A percentile compares a stretch with the other conserved stretches of the same genome.
phyloP scores from a whole-genome alignment of 495 filamentous ascomycete genomes.

The Penicillium maclennaniae region DNA sequence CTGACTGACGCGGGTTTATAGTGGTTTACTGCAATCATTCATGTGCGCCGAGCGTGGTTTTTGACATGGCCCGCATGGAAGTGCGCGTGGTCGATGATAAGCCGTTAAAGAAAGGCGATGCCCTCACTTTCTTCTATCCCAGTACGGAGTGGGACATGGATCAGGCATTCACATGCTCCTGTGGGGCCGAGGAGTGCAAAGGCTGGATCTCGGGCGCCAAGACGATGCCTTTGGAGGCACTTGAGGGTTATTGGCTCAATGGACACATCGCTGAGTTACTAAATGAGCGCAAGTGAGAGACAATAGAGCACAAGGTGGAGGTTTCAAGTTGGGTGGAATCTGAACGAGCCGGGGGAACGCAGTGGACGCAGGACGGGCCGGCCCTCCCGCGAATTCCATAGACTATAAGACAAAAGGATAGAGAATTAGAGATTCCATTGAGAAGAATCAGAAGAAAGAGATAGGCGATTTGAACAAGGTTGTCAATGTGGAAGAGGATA shows the following conservation, averaged over 20 bases:
- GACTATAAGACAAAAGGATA: not conserved
- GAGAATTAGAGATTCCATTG: not conserved
- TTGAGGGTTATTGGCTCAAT: constrained; percentile 40
- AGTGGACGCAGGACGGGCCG: not conserved
- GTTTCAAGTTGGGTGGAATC: not conserved
- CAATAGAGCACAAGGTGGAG: not conserved
- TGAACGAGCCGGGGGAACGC: too few relatives aligned
- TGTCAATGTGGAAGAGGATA: constrained; percentile 21
- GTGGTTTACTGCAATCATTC: constrained; percentile 73
- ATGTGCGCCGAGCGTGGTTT: constrained; percentile 64
- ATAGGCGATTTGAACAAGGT: constrained; percentile 43
- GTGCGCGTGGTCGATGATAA: constrained; percentile 56
- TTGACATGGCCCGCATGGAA: constrained; percentile 62
- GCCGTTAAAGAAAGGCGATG: constrained; percentile 54
- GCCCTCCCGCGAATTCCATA: not conserved
- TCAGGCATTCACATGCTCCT: constrained; percentile 66
- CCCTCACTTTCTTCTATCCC: constrained; percentile 77
- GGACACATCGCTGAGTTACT: constrained; percentile 31
- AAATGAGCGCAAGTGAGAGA: constrained; percentile 14
- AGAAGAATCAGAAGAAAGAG: constrained; percentile 24
- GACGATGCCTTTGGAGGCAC: constrained; percentile 21
- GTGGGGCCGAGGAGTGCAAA: constrained; percentile 41
- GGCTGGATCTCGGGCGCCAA: constrained; percentile 36
- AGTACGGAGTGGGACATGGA: constrained; percentile 74
- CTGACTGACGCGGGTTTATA: not conserved